Percentiles rank a stretch among this genome's conserved stretches.
These are phyloP conservation scores for Carex arenaria DNA, from an alignment of 202 grass and related monocot genomes.

Conservation along the genomic window DNA sequence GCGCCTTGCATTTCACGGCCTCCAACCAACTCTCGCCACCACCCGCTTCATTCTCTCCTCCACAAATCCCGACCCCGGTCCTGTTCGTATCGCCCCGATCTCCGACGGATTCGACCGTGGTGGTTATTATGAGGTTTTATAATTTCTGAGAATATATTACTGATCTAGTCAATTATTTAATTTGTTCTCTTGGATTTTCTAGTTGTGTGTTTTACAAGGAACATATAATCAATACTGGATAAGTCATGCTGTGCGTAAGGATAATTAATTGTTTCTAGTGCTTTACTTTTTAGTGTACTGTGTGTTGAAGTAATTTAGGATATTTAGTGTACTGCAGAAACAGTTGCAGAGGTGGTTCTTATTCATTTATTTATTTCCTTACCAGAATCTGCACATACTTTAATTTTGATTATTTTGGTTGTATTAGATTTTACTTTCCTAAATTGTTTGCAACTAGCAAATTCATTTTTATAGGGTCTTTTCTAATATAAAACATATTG, in stretches of 20 bases:
- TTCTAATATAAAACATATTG: not conserved
- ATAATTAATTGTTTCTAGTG: not conserved
- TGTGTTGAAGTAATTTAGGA: too few species aligned
- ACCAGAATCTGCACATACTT: not conserved
- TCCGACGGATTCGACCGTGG: constrained; percentile 63
- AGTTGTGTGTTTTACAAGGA: not conserved
- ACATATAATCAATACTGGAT: not conserved
- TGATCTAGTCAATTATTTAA: not conserved
- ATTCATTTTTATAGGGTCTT: not conserved
- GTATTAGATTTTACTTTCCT: not conserved
- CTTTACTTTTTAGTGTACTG: not conserved
- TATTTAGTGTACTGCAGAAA: too few species aligned
- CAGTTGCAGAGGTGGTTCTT: too few species aligned
- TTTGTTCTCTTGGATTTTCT: not conserved
- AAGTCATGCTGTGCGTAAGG: not conserved
- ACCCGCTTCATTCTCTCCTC: constrained; percentile 63
- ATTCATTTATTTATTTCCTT: not conserved
- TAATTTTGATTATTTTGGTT: not conserved
- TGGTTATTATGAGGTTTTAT: constrained; percentile 43
- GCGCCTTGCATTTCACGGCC: constrained; percentile 42
- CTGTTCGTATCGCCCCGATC: constrained; percentile 46
- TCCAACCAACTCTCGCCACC: constrained; percentile 49
- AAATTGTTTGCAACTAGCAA: not conserved
- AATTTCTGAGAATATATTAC: not conserved
- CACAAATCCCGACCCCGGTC: constrained; percentile 23